These are phyloP conservation scores for Dictyostelium brefeldianum DNA, from an alignment of 78 protist genomes.

Conservation along the genomic window DNA sequence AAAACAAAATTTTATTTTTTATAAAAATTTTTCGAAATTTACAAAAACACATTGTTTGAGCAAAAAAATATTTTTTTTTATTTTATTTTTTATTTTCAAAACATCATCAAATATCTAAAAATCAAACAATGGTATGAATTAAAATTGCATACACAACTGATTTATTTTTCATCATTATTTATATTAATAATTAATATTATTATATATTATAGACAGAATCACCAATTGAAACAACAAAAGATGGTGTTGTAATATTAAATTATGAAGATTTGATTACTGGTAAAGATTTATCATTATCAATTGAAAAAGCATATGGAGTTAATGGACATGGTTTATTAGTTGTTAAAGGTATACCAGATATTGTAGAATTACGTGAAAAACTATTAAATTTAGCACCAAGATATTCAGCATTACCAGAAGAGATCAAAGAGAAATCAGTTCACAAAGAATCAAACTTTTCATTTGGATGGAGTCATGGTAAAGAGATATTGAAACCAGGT, in stretches of 20 bases:
- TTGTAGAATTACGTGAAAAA: conserved; percentile 41
- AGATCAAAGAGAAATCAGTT: conserved; percentile 70
- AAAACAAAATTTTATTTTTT: no score
- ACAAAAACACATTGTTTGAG: no score
- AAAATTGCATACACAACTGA: not conserved
- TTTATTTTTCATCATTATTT: no score
- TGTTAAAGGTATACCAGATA: conserved; percentile 67
- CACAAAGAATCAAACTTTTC: conserved; percentile 60
- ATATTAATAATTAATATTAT: no score
- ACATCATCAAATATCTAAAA: no score
- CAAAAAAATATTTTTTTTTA: no score
- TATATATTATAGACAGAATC: not conserved
- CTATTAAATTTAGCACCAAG: conserved; percentile 65
- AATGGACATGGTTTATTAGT: conserved; percentile 74
- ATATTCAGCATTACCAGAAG: conserved; percentile 76
- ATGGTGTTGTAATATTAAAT: conserved; percentile 67
- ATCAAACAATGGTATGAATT: no score
- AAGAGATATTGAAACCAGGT: conserved; percentile 74
- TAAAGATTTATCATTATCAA: conserved; percentile 47
- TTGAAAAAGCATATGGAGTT: conserved; percentile 73
- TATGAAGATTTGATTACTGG: conserved; percentile 29
- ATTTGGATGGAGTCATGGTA: conserved; percentile 85
- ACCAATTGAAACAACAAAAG: conserved; percentile 50
- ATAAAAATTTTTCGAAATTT: no score
- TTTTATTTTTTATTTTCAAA: no score